These are phyloP conservation scores for Starmerella potacharoeniae DNA, from an alignment of 805 yeast species.

Conservation along the genomic window DNA sequence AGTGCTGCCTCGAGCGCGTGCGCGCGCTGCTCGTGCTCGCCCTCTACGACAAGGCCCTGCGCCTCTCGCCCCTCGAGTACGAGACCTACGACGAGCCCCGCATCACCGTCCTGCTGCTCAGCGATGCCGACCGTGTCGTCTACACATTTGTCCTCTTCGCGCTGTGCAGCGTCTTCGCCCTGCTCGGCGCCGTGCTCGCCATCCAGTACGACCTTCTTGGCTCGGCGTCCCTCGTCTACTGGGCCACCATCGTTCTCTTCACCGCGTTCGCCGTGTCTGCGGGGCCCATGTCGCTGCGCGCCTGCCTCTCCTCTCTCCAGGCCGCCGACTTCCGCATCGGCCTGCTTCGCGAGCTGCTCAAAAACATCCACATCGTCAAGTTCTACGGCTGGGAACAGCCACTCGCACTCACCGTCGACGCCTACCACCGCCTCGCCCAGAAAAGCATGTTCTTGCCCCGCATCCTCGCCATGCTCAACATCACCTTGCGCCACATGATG, in stretches of 20 bases:
- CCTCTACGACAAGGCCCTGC: neutral
- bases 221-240: neutral
- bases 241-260: neutral
- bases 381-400: constrained; percentile 86
- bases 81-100: neutral
- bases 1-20: too few species aligned
- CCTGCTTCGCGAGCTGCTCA: constrained; percentile 62
- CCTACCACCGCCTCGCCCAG: constrained; percentile 1
- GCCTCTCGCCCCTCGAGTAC: neutral
- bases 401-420: constrained; percentile 40
- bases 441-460: neutral
- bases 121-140: neutral
- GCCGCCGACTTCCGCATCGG: constrained; percentile 63
- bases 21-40: neutral
- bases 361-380: constrained; percentile 67
- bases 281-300: neutral
- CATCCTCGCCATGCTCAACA: too few species aligned
- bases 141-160: neutral
- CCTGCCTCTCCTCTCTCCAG: neutral
- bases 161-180: neutral
- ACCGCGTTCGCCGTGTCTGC: neutral
- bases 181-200: neutral
- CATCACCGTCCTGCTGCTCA: neutral
- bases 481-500: neutral
- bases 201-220: neutral